These are phyloP conservation scores for Mycena venus DNA, from an alignment of 768 basidiomycete genomes.

Conservation along the genomic window DNA sequence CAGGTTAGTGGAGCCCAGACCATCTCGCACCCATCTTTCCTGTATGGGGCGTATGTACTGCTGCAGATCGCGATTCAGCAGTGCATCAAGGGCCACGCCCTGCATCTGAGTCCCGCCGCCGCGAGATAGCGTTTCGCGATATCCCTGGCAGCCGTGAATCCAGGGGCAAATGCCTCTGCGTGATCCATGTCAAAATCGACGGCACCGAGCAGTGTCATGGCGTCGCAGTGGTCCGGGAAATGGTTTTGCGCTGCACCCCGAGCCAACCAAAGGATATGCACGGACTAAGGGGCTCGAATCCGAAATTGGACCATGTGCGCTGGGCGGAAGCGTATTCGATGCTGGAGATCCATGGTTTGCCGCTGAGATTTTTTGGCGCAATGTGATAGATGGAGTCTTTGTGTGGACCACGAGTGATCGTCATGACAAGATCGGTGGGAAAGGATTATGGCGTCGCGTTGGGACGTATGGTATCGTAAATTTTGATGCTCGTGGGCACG, in stretches of 20 bases:
- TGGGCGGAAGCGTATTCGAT: neutral
- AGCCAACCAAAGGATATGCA: conserved; percentile 17
- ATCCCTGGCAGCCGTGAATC: neutral
- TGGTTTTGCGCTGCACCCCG: conserved; percentile 5
- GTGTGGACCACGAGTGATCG: neutral
- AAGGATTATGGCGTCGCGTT: neutral
- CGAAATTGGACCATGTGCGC: conserved; percentile 5
- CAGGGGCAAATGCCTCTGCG: neutral
- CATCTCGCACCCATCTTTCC: neutral
- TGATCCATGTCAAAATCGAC: conserved; percentile 20
- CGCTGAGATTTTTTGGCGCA: conserved; percentile 11
- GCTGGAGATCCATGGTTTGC: conserved; percentile 6
- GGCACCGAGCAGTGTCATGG: conserved; percentile 10
- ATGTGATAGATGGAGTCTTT: conserved; percentile 6
- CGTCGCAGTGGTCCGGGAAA: conserved; percentile 6
- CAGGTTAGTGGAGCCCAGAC: neutral
- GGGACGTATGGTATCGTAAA: conserved; percentile 5
- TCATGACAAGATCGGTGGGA: neutral
- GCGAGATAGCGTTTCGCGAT: neutral
- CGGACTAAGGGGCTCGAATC: conserved; percentile 13
- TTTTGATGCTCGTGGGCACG: conserved; percentile 5
- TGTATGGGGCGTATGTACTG: neutral
- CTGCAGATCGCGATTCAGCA: conserved; percentile 8
- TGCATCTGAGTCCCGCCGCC: neutral
- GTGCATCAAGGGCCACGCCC: conserved; percentile 2